phyloP scores from a whole-genome alignment of 768 basidiomycete species.

The Floccularia luteovirens region DNA sequence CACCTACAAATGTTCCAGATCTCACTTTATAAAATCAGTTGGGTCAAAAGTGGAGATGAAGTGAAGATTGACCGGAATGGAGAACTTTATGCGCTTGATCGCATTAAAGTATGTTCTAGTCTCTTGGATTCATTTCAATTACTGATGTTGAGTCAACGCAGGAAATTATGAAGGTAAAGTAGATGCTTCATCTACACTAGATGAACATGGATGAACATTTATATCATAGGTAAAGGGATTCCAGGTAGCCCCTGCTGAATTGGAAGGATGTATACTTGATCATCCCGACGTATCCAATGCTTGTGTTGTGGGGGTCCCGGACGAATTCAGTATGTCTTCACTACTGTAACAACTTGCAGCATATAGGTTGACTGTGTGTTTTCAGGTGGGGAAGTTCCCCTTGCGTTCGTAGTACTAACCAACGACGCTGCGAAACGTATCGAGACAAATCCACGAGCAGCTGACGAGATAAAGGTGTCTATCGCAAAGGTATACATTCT shows the following conservation, averaged over 20 bases:
- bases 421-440: constrained; percentile 28
- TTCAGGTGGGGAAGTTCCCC: constrained; percentile 55
- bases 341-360: constrained; percentile 27
- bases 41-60: constrained; percentile 66
- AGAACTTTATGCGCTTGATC: constrained; percentile 55
- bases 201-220: constrained; percentile 11
- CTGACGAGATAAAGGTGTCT: constrained; percentile 29
- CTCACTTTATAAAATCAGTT: constrained; percentile 27
- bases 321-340: constrained; percentile 46
- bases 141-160: constrained; percentile 6
- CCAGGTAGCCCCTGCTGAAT: constrained; percentile 69
- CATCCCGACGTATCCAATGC: constrained; percentile 53
- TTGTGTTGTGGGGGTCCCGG: constrained; percentile 59
- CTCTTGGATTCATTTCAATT: not conserved
- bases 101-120: constrained; percentile 42
- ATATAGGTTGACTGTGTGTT: constrained; percentile 26
- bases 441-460: constrained; percentile 16
- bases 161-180: constrained; percentile 37
- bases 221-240: constrained; percentile 59
- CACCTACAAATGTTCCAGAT: constrained; percentile 1
- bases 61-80: constrained; percentile 44
- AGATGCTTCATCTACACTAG: not conserved
- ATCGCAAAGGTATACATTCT: constrained; percentile 52
- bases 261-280: constrained; percentile 58
- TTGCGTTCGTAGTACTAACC: constrained; percentile 58